Evolutionary conservation across 331 rosid genomes (phyloP).

Genomic region (Acacia concinna): DNA sequence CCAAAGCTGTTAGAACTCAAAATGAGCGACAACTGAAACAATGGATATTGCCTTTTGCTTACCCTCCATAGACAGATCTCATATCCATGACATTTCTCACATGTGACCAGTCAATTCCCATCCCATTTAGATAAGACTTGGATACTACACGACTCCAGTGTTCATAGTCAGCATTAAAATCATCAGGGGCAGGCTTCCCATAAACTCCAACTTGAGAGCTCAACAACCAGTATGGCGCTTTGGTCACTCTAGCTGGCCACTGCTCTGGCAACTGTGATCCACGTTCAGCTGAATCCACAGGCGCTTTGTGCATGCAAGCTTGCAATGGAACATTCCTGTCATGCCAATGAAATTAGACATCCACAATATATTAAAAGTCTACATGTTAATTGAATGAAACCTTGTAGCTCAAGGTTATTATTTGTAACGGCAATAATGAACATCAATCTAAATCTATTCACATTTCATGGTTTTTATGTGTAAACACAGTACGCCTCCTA

Average conservation of each 20-base stretch:
- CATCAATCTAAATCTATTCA: conserved; percentile 3
- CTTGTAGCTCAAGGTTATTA: not conserved
- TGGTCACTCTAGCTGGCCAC: conserved; percentile 83
- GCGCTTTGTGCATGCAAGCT: conserved; percentile 86
- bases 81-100: conserved; percentile 98
- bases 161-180: conserved; percentile 70
- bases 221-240: conserved; percentile 84
- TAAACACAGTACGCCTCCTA: not conserved
- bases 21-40: conserved; percentile 4
- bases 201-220: conserved; percentile 87
- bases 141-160: conserved; percentile 87
- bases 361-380: conserved; percentile 20
- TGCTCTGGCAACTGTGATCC: conserved; percentile 93
- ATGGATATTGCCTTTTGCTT: conserved; percentile 44
- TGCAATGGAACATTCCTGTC: conserved; percentile 77
- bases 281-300: conserved; percentile 58
- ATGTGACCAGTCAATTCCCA: conserved; percentile 84
- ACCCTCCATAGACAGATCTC: conserved; percentile 98
- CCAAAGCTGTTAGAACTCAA: conserved; percentile 26
- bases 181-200: conserved; percentile 94
- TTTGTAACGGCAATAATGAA: not conserved
- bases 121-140: conserved; percentile 74
- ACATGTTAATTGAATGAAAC: not conserved
- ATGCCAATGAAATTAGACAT: conserved; percentile 29
- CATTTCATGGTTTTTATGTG: not conserved